phyloP scores from a whole-genome alignment of 768 basidiomycete species.

The Imleria badia region DNA sequence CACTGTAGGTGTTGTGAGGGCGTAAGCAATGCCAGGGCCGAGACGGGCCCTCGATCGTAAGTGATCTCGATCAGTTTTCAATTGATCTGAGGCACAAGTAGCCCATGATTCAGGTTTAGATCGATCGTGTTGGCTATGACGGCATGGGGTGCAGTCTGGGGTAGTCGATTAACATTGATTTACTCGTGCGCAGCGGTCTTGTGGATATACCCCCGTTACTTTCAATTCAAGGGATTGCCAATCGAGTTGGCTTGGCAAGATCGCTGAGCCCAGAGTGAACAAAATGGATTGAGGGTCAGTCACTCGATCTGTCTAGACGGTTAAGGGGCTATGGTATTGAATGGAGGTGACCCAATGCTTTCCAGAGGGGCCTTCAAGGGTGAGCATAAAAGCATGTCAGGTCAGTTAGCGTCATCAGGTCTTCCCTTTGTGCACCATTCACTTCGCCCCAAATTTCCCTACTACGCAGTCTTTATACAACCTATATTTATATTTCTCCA shows the following conservation, averaged over 20 bases:
- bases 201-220: constrained; percentile 14
- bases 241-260: constrained; percentile 3
- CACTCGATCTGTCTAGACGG: constrained; percentile 17
- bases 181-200: constrained; percentile 2
- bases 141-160: not conserved
- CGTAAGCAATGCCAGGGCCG: constrained; percentile 31
- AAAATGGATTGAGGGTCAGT: constrained; percentile 4
- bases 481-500: constrained; percentile 3
- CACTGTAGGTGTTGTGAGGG: constrained; percentile 71
- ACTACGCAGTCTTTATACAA: constrained; percentile 5
- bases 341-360: not conserved
- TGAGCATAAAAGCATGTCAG: constrained; percentile 9
- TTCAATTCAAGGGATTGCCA: constrained; percentile 9
- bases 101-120: not conserved
- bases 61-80: constrained; percentile 4
- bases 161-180: constrained; percentile 10
- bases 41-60: constrained; percentile 4
- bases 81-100: not conserved
- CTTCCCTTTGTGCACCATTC: not conserved
- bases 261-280: not conserved
- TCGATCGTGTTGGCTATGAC: not conserved
- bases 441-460: not conserved
- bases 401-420: not conserved
- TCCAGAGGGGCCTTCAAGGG: constrained; percentile 15
- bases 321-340: not conserved